Base-by-base conservation (phyloP, 768 basidiomycete genomes). In the Suillus weaverae region DNA sequence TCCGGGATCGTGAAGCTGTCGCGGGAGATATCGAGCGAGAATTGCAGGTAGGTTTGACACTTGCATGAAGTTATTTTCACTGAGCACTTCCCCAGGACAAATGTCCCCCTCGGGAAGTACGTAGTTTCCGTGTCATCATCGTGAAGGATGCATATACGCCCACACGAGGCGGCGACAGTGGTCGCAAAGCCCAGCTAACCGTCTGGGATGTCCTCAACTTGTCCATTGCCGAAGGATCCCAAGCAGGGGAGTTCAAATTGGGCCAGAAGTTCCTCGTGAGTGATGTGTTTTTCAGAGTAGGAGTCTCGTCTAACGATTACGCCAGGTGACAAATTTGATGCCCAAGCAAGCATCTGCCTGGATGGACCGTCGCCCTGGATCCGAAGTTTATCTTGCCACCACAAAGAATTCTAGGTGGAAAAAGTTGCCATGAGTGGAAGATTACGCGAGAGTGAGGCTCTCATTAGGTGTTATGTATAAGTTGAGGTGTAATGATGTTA, bases 201-300 rank as follows among this genome's bases (percentile, higher is more conserved):
- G 84, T 96, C 4, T 95, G 93, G 93, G 92, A 96, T 70, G 88
- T 85, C 3, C 76, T 85, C 4, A 78, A 78, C 14, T 65, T 90
- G 33, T 79, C 77, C 0, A 69, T 80, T n/a, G 78, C 78, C 30
- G 89, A 90, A 66, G 85, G 81, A 5, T 80, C 75, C n/a, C 71
- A 74, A 61, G 71, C 81, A 59, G 81, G 86, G 39, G 66, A 78
- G 5, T 86, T 96, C 66, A 76, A 80, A 51, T 81, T 82, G 36
- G 90, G 92, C 1, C 85, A 89, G 71, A 78, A 86, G 62, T 95
- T 89, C 71, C 70, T 89, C 71, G 92, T 92, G 64, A 69, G 86
- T 76, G 2, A 5, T 11, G 14, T 32, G 16, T 39, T 39, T 39
- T 41, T 18, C 10, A 32, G 8, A 41, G 18, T 20, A 41, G 26